phyloP scores from a whole-genome alignment of 305 asterid species.

The Striga hermonthica region DNA sequence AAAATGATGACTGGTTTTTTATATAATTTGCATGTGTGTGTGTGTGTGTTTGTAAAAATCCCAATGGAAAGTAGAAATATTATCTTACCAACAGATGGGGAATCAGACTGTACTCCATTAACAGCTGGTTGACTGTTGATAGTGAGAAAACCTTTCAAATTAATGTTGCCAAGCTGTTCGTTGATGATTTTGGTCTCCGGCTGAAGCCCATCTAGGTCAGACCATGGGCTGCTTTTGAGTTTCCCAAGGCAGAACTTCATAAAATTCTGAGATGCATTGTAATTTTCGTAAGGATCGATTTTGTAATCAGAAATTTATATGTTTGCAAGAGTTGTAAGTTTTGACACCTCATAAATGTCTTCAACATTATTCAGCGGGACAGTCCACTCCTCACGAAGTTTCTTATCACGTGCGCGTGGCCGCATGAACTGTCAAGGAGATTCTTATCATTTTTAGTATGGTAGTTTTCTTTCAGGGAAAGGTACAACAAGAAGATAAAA shows the following conservation, averaged over 20 bases:
- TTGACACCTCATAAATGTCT: conserved; percentile 70
- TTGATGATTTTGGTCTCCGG: conserved; percentile 91
- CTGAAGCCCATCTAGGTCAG: conserved; percentile 91
- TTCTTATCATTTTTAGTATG: conserved; percentile 18
- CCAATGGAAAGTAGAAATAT: no score
- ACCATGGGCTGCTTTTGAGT: conserved; percentile 86
- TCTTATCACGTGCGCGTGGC: conserved; percentile 86
- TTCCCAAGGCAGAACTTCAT: conserved; percentile 74
- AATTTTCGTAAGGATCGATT: conserved; percentile 33
- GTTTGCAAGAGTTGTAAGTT: conserved; percentile 1
- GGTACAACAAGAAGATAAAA: conserved; percentile 2
- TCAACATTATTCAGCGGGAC: conserved; percentile 63
- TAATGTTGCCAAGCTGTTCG: conserved; percentile 62
- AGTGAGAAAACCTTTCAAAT: conserved; percentile 77
- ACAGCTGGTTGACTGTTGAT: conserved; percentile 99
- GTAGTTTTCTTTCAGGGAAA: conserved; percentile 1
- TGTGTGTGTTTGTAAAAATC: no score
- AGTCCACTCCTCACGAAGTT: conserved; percentile 83
- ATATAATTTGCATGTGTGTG: no score
- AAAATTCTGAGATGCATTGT: conserved; percentile 60
- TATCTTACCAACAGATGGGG: conserved; percentile 76
- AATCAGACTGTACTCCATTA: conserved; percentile 79
- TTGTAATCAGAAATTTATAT: conserved; percentile 17
- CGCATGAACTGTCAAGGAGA: conserved; percentile 74
- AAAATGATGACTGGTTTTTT: no score